Base-by-base conservation (phyloP, 257 asterid species). In the Salvia splendens region DNA sequence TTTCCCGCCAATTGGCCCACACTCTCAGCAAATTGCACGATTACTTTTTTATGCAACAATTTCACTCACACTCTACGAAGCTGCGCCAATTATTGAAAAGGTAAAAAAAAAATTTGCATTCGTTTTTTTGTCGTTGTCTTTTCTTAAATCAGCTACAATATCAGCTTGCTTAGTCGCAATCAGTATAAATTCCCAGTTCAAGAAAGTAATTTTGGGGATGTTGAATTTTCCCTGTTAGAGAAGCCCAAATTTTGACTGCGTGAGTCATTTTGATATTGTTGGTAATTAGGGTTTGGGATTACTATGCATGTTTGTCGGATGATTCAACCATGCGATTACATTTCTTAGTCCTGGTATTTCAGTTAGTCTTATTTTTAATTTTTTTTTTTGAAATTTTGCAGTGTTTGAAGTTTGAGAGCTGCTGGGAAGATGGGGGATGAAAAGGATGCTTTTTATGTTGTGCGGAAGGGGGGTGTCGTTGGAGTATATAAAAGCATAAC, bases 401-500 rank as follows among this genome's bases (percentile, higher is more conserved):
- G 78, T 8, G 65, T 54, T 52, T 75, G 71, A 60, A 78, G 63
- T 65, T 71, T 51, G 20, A 43, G 61, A 69, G 65, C 64, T 28
- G 65, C 58, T 24, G 57, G 45, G 70, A 61, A 48, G 36, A 87
- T 89, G 97, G 97, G 84, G 45, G 99, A 90, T 66, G 99, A 90
- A 59, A 88, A 80, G 72, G 95, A 93, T 57, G 94, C 87, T 5
- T 93, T 86, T 75, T 93, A 90, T 74, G 96, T 93, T 36, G 96
- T 90, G 16, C 80, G 86, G 17, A 93, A 84, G 74, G 95, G 96
- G n/a, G 86, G 79, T 55, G 69, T 75, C 55, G 77, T 76, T 76
- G 97, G 96, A 57, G 87, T 93, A 12, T 93, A 93, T 82, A 93
- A 33, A 33, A 33, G 38, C 6, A 33, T 33, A 33, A 33, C 83